Percentiles rank a stretch among this genome's conserved stretches.
These are phyloP conservation scores for Ogataea neopini DNA, from an alignment of 805 yeast genomes.

Conservation along the genomic window DNA sequence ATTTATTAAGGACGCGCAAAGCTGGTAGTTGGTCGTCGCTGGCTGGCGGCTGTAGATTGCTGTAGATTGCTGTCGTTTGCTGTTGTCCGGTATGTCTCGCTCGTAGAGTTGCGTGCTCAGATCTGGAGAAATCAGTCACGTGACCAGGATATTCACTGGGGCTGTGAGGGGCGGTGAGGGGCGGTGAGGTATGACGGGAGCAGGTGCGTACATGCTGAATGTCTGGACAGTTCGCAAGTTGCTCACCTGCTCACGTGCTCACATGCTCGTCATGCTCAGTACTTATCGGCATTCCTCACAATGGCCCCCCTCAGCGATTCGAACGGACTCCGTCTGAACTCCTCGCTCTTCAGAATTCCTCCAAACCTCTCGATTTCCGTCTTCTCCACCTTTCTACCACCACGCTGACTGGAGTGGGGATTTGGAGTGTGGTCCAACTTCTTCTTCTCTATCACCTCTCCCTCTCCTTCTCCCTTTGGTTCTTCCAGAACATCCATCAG, in stretches of 20 bases:
- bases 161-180: too few relatives aligned
- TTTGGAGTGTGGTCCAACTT: slow-evolving; percentile 39
- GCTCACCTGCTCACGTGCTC: background rate
- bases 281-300: slow-evolving; percentile 28
- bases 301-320: slow-evolving; percentile 64
- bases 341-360: slow-evolving; percentile 52
- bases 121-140: too few relatives aligned
- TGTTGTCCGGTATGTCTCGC: too few relatives aligned
- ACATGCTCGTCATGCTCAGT: slow-evolving; percentile 5
- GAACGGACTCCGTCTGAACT: slow-evolving; percentile 63
- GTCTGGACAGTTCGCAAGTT: too few relatives aligned
- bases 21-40: too few relatives aligned
- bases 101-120: too few relatives aligned
- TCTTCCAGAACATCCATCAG: slow-evolving; percentile 48
- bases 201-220: too few relatives aligned
- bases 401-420: slow-evolving; percentile 22
- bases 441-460: slow-evolving; percentile 18
- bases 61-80: too few relatives aligned
- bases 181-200: too few relatives aligned
- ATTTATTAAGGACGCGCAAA: too few relatives aligned
- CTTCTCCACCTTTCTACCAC: slow-evolving; percentile 48
- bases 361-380: slow-evolving; percentile 62
- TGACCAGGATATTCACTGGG: too few relatives aligned
- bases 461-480: slow-evolving; percentile 13
- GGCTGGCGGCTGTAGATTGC: too few relatives aligned